Evolutionary conservation across 2,329 filamentous ascomycete species (phyloP).

Genomic region (Podosphaera xanthii): DNA sequence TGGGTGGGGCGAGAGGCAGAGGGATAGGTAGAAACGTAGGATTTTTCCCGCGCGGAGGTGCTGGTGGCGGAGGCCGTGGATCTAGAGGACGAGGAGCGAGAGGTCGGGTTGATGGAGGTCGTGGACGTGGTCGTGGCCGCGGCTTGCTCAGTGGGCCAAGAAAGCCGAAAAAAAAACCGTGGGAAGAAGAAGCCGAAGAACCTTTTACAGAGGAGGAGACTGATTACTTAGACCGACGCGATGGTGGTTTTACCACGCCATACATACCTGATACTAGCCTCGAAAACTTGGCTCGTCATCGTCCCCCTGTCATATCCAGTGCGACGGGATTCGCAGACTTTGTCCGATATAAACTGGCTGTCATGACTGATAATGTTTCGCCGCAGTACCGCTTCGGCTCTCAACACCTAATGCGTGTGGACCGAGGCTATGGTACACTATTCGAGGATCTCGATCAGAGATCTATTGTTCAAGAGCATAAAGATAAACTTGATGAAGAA

Average conservation of each 20-base stretch:
- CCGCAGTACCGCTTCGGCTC: constrained; percentile 1
- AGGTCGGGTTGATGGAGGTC: constrained; percentile 7
- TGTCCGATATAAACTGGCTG: constrained; percentile 11
- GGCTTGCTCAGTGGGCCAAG: background rate
- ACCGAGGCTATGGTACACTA: constrained; percentile 8
- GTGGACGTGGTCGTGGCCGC: background rate
- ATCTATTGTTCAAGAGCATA: constrained; percentile 2
- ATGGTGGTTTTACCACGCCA: constrained; percentile 9
- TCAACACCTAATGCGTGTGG: constrained; percentile 4
- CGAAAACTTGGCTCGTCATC: constrained; percentile 7
- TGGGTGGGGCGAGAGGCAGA: constrained; percentile 18
- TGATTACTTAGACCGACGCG: constrained; percentile 7
- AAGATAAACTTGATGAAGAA: constrained; percentile 2
- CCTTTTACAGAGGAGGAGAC: constrained; percentile 10
- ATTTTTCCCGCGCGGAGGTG: background rate
- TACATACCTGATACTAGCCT: constrained; percentile 12
- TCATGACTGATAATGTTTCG: constrained; percentile 9
- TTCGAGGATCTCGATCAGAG: constrained; percentile 12
- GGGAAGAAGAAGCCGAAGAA: constrained; percentile 4
- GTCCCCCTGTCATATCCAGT: constrained; percentile 10
- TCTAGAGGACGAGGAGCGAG: constrained; percentile 7
- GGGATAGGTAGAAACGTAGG: too few species aligned
- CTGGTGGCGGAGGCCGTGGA: constrained; percentile 3
- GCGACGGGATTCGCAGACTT: constrained; percentile 9
- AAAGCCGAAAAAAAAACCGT: constrained; percentile 1